Base-by-base conservation (phyloP, 306 rosid genomes). In the Quercus parvula region DNA sequence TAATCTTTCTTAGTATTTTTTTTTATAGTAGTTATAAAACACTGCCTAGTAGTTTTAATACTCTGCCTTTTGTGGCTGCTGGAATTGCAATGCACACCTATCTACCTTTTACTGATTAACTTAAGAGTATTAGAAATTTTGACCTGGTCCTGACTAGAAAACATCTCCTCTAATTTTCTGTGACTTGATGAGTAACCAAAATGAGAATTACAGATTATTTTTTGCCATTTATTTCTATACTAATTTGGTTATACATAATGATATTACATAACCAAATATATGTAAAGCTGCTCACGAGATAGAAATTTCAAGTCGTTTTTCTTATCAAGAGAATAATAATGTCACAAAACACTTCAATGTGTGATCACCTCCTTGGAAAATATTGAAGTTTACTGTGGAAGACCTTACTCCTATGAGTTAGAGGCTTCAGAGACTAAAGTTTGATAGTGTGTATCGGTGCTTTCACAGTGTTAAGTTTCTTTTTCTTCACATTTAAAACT, bases 1-100 rank as follows among this genome's bases (percentile, higher is more conserved):
- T 59, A 28, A 54, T 77, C 46, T 69, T 66, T 74, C 62, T 27
- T 74, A 64, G 22, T 73, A 49, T 59, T 66, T 79, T 62, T 62
- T 38, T 27, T 81, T 49, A 9, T 58, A 35, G 46, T 33, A 19
- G 27, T 19, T 69, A 75, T 49, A 74, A 55, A 4, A 38, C 59
- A 52, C 19, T 75, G 24, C 46, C 11, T 58, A 35, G 57, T 51
- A 35, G 27, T 9, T 69, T 71, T 49, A 74, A 38, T 59, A 52
- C 19, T 72, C 13, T 75, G 73, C 59, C 63, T 31, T 56, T 13
- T 58, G 61, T 25, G 44, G 59, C 70, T 62, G 55, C 82, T 87
- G 63, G 30, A 78, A 44, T 70, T 38, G 28, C 78, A 77, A 75
- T 79, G 56, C 27, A 19, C 51, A 67, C 10, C 71, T 22, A 8